A percentile compares a stretch with the other conserved stretches of the same genome.
Evolutionary conservation across 176 grass and related monocot genomes (phyloP).

Genomic region (Phyllostachys edulis): DNA sequence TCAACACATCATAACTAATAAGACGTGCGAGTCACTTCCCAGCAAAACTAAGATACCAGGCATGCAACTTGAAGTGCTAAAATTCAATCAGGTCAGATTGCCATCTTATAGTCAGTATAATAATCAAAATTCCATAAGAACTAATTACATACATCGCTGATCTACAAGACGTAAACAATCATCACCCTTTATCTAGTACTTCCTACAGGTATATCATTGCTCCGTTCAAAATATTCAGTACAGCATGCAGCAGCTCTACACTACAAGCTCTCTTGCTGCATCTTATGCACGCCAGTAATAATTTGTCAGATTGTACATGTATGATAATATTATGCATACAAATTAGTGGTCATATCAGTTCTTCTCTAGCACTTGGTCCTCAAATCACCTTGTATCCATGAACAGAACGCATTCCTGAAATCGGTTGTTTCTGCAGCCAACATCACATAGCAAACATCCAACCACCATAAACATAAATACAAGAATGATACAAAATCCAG

Average conservation of each 20-base stretch:
- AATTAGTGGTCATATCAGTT: background rate
- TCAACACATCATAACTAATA: background rate
- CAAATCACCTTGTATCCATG: background rate
- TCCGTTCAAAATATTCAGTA: slow-evolving; percentile 22
- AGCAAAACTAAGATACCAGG: background rate
- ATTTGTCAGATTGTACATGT: slow-evolving; percentile 43
- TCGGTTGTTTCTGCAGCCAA: background rate
- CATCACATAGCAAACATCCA: slow-evolving; percentile 8
- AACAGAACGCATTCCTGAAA: background rate
- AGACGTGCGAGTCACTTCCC: background rate
- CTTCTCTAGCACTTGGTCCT: background rate
- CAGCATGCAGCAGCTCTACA: slow-evolving; percentile 16
- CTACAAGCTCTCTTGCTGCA: background rate
- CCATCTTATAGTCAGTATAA: background rate
- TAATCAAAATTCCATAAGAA: slow-evolving; percentile 17
- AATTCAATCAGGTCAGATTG: background rate
- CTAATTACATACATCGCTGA: slow-evolving; percentile 12
- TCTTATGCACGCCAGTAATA: slow-evolving; percentile 1
- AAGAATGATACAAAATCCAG: slow-evolving; percentile 22
- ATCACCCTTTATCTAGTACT: background rate
- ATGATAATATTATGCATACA: slow-evolving; percentile 33
- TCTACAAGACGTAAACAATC: background rate
- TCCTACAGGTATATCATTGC: slow-evolving; percentile 12
- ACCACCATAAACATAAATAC: slow-evolving; percentile 1
- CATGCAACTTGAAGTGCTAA: background rate